A percentile compares a stretch with the other conserved stretches of the same genome.
Evolutionary conservation across 1,139 yeast species (phyloP).

Genomic region (Blastobotrys aristatus): DNA sequence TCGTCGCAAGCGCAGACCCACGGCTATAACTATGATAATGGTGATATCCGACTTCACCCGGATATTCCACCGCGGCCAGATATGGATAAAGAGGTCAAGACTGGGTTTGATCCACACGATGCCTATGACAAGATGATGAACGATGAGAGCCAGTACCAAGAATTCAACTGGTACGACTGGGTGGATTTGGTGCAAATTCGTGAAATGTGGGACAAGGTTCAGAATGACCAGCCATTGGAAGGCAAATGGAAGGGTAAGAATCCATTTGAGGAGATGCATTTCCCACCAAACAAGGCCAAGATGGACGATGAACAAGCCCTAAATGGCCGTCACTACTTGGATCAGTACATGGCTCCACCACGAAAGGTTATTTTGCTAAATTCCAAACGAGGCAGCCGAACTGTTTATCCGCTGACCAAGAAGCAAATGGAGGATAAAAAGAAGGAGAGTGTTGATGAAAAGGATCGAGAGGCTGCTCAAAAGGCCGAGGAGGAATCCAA

Average conservation of each 20-base stretch:
- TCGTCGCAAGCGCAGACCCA: not conserved
- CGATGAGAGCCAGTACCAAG: constrained; percentile 31
- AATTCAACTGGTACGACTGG: constrained; percentile 31
- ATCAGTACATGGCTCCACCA: constrained; percentile 25
- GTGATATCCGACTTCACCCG: constrained; percentile 4
- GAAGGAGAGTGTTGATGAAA: not conserved
- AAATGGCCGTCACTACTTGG: constrained; percentile 29
- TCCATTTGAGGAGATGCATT: constrained; percentile 15
- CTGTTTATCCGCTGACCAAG: constrained; percentile 1
- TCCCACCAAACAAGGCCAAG: constrained; percentile 18
- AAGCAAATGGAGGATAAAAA: constrained; percentile 1
- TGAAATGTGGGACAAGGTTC: constrained; percentile 13
- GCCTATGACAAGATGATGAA: constrained; percentile 14
- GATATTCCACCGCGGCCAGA: constrained; percentile 6
- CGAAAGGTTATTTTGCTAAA: constrained; percentile 26
- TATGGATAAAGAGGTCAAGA: constrained; percentile 1
- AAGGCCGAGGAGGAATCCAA: constrained; percentile 9
- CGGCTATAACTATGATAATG: not conserved
- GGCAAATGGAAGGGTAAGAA: constrained; percentile 13
- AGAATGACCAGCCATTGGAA: constrained; percentile 9
- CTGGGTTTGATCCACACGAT: constrained; percentile 17
- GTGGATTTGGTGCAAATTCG: constrained; percentile 26
- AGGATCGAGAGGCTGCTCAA: not conserved
- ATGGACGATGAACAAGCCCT: constrained; percentile 28
- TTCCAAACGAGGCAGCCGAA: constrained; percentile 1